Base-by-base conservation (phyloP, 2,329 filamentous ascomycete genomes). In the Botrytis byssoidea region DNA sequence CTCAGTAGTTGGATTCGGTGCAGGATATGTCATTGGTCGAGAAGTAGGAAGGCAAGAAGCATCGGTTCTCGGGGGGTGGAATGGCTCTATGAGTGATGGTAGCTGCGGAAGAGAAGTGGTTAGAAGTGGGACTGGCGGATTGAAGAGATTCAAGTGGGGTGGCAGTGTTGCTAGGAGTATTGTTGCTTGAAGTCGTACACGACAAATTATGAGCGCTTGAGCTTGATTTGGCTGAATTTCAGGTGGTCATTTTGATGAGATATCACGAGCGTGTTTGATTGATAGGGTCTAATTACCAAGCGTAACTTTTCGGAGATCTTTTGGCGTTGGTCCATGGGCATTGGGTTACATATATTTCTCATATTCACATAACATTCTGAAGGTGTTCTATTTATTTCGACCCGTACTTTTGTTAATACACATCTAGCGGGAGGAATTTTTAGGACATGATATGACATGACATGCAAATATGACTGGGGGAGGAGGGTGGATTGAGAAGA, bases 1-100 rank as follows among this genome's bases (percentile, higher is more conserved):
- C 4, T 90, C 88, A 12, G 90, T 91, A 1, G 89, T 92, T 48
- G 90, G 90, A 3, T 92, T 92, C 77, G 89, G 90, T 4, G 90
- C 90, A 14, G 90, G 90, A 18, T 91, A 91, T 78, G 89, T 91
- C 37, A 89, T 91, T 74, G 90, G 90, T 8, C 85, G 89, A 40
- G 90, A 92, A 77, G 89, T 90, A 37, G 90, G 90, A 4, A 85
- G 88, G 48, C 88, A 91, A 76, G 89, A 92, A 78, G 55, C 65
- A 22, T 68, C 35, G 8, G 83, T 74, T 0, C 71, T 81, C 55
- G 73, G 73, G 40, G 76, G 76, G 2, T 72, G 81, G 65, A 79
- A 79, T 71, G 77, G 78, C 0, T 72, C 74, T 6, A 74, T 73
- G 3, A 64, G 37, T 78, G 35, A 69, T 75, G 35, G 77, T 77